Evolutionary conservation across 164 flowering plant species (phyloP), one percentile per base, ranked within the genome.

Genomic region (Nymphaea colorata): DNA sequence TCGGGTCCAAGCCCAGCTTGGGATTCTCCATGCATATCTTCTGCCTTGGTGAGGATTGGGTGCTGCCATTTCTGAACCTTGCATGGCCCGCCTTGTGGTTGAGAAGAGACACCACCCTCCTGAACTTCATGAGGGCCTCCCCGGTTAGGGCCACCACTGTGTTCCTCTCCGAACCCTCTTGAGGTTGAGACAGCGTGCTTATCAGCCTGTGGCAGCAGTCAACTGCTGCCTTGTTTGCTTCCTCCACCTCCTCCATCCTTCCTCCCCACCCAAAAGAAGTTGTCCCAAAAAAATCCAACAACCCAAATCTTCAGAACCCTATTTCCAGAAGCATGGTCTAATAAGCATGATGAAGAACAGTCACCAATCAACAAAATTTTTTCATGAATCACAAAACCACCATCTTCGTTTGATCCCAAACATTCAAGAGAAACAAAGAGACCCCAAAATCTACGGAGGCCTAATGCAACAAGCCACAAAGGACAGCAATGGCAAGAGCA

Each of bases 191-290:
- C 60, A 93, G 63, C 5, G 88, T 68, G 61, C 60, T 78, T 44
- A 94, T 65, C 43, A 94, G 85, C 71, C 84, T 83, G 70, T 90
- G 85, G 72, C 97, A 90, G 78, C 87, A 84, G 83, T 90, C 90
- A 14, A 94, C 88, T 62, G 96, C 96, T 71, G 81, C 80, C 75
- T 69, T 91, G 71, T 88, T 90, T 71, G 90, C 93, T 76, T 76
- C 89, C 73, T 94, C 97, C 76, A 91, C 84, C 70, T 82, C 93
- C 79, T 94, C 98, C 99, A 94, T 94, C 57, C 45, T 65, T 44
- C n/a, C 65, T 10, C 64, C 43, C 61, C 53, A 72, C 60, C 36
- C 36, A 25, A 25, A 25, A 25, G 36, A 25, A 25, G 36, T 25
- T 25, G 36, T 25, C 36, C 36, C 36, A 25, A 25, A 25, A 25